A percentile compares a stretch with the other conserved stretches of the same genome.
phyloP scores from a whole-genome alignment of 345 rosid genomes.

The Psidium friedrichsthalianum region DNA sequence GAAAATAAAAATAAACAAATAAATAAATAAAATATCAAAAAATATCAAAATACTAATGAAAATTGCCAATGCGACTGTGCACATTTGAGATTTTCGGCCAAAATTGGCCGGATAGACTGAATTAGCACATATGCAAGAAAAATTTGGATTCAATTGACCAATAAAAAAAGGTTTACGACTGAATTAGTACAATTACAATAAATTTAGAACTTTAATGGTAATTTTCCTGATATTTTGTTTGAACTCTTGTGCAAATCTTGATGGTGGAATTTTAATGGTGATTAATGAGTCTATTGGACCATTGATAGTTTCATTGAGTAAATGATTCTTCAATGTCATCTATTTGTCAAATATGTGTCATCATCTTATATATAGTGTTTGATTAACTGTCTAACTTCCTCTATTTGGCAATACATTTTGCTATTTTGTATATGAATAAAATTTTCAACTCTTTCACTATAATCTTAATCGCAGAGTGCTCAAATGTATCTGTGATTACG shows the following conservation, averaged over 20 bases:
- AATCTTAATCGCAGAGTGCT: background rate
- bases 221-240: background rate
- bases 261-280: background rate
- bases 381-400: background rate
- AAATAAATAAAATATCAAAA: too few species aligned
- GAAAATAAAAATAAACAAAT: too few species aligned
- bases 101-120: too few species aligned
- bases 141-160: too few species aligned
- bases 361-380: background rate
- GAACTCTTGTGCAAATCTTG: background rate
- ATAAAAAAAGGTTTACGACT: too few species aligned
- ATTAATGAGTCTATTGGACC: background rate
- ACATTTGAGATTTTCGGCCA: too few species aligned
- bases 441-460: background rate
- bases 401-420: background rate
- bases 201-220: too few species aligned
- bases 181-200: too few species aligned
- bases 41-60: too few species aligned
- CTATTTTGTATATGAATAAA: background rate
- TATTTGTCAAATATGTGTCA: background rate
- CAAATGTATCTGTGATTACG: background rate
- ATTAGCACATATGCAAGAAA: too few species aligned
- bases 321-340: background rate
- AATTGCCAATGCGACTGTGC: too few species aligned
- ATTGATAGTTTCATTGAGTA: background rate